Evolutionary conservation across 2,329 filamentous ascomycete genomes (phyloP).

Genomic region (Aspergillus ustus): DNA sequence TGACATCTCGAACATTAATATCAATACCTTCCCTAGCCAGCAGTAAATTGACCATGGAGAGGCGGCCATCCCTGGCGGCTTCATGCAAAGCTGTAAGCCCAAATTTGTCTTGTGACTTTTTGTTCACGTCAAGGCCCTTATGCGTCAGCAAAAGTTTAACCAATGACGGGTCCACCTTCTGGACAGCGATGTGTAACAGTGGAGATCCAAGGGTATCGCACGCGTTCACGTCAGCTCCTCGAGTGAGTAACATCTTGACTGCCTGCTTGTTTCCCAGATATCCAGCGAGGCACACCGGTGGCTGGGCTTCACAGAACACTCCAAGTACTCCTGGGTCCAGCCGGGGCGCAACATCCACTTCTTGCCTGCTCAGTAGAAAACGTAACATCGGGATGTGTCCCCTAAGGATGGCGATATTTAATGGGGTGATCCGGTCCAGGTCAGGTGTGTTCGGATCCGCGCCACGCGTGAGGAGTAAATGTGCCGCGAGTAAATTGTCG

Average conservation of each 20-base stretch:
- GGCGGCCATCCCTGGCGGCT: constrained; percentile 24
- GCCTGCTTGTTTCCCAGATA: background rate
- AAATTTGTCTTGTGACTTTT: background rate
- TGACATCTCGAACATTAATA: constrained; percentile 6
- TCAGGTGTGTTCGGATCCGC: constrained; percentile 4
- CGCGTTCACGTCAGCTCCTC: background rate
- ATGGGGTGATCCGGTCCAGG: background rate
- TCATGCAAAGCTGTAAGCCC: constrained; percentile 28
- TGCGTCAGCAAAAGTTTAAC: background rate
- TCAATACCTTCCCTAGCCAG: constrained; percentile 2
- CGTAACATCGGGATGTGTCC: background rate
- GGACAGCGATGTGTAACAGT: background rate
- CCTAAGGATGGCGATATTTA: background rate
- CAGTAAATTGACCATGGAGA: constrained; percentile 10
- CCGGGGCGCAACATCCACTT: background rate
- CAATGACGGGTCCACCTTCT: background rate
- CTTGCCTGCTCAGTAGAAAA: background rate
- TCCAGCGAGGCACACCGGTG: background rate
- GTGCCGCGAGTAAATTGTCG: background rate
- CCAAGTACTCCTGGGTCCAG: background rate
- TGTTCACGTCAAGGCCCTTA: background rate
- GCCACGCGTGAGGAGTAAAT: background rate
- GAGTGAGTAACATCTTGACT: background rate
- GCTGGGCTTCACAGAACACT: background rate
- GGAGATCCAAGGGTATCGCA: background rate